These are phyloP conservation scores for Mucor ambiguus DNA, from an alignment of 371 early-diverging fungal species.

Conservation along the genomic window DNA sequence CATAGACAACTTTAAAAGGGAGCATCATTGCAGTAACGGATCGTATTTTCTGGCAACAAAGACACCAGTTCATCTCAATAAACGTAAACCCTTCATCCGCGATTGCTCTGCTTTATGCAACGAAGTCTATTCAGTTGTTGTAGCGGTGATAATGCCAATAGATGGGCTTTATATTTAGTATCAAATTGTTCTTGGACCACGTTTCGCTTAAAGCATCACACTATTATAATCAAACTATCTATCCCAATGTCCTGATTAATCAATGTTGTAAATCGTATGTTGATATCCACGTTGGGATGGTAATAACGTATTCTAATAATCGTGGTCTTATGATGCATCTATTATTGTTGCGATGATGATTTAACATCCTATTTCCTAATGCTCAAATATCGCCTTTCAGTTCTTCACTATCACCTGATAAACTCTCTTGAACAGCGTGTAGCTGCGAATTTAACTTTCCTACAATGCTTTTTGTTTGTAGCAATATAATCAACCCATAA, in stretches of 20 bases:
- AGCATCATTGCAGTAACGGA: not conserved
- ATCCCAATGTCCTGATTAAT: not conserved
- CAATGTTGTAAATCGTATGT: not conserved
- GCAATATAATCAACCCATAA: no score
- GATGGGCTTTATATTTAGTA: no score
- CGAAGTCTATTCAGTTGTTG: not conserved
- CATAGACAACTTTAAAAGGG: not conserved
- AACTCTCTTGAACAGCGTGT: no score
- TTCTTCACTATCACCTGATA: no score
- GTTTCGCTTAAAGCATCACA: not conserved
- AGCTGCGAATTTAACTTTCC: no score
- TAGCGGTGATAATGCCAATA: no score
- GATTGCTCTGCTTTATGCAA: not conserved
- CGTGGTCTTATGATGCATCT: no score
- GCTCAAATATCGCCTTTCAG: no score
- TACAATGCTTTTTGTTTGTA: no score
- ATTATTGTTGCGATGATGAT: not conserved
- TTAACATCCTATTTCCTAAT: no score
- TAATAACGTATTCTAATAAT: not conserved
- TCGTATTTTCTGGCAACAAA: not conserved
- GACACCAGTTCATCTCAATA: not conserved
- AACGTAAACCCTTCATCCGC: not conserved
- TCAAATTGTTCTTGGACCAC: no score
- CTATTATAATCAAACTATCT: not conserved
- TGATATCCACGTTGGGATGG: not conserved